Percentiles rank a stretch among this genome's conserved stretches.
Conservation (phyloP, 2,329 filamentous ascomycete species). For the Sclerotinia subarctica region DNA sequence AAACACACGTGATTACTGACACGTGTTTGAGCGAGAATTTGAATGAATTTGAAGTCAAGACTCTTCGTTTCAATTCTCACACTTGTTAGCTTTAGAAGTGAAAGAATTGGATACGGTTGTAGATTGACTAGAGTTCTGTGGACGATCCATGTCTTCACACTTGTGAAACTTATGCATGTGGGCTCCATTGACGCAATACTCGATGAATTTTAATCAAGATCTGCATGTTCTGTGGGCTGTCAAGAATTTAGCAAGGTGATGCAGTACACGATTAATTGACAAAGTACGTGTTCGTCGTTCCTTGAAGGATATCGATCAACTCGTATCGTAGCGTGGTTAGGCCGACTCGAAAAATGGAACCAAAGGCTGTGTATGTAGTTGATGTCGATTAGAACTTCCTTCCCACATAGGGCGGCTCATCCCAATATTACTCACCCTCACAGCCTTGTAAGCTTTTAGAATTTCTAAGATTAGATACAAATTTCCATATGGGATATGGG, state of each 20-base stretch:
- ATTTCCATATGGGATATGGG: neutral
- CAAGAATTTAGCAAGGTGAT: neutral
- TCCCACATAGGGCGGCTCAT: neutral
- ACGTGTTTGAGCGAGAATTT: neutral
- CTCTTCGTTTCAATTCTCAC: slow-evolving; percentile 1
- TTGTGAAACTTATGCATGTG: neutral
- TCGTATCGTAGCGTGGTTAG: neutral
- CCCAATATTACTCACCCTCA: neutral
- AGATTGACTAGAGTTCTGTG: neutral
- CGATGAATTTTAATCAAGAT: slow-evolving; percentile 1
- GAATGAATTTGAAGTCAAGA: slow-evolving; percentile 1
- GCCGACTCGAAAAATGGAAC: neutral
- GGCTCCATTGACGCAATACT: neutral
- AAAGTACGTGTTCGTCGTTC: neutral
- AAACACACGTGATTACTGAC: neutral
- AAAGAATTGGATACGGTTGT: no score
- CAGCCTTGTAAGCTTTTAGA: neutral
- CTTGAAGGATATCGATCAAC: neutral
- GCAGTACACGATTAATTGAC: neutral
- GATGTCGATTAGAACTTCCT: neutral
- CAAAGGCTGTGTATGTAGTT: neutral
- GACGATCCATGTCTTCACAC: neutral
- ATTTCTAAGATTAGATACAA: slow-evolving; percentile 1
- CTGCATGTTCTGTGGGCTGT: neutral
- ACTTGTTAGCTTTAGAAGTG: neutral